Conservation (phyloP, 2,329 filamentous ascomycete genomes). For the Trichoderma citrinoviride region DNA sequence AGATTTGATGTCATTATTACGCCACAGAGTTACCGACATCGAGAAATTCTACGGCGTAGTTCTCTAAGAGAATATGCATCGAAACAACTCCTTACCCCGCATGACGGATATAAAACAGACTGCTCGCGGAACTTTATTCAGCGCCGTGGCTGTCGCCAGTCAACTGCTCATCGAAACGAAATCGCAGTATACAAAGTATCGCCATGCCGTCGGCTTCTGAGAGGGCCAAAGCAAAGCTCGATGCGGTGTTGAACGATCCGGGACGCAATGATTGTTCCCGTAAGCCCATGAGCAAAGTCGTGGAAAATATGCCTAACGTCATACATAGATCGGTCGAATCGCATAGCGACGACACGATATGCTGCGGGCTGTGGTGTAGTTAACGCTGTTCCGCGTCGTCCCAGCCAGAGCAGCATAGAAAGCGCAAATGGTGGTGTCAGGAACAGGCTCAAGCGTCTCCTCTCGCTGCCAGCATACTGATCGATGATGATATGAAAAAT, state of each 20-base stretch:
- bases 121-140: not conserved
- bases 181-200: not conserved
- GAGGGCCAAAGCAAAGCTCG: slow-evolving; percentile 12
- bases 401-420: slow-evolving; percentile 10
- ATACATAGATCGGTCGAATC: slow-evolving; percentile 10
- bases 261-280: slow-evolving; percentile 8
- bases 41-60: not conserved
- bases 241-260: slow-evolving; percentile 16
- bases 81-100: slow-evolving; percentile 11
- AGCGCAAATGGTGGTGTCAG: not conserved
- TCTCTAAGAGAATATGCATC: slow-evolving; percentile 1
- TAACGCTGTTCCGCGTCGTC: slow-evolving; percentile 9
- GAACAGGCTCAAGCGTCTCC: slow-evolving; percentile 4
- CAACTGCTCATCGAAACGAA: not conserved
- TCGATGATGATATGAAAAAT: not conserved
- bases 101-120: not conserved
- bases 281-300: not conserved
- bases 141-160: not conserved
- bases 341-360: slow-evolving; percentile 16
- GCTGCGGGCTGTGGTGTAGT: slow-evolving; percentile 9
- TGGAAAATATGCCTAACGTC: slow-evolving; percentile 2
- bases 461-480: slow-evolving; percentile 10
- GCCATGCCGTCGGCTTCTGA: slow-evolving; percentile 15
- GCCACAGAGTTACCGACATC: not conserved
- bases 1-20: slow-evolving; percentile 14